Evolutionary conservation across 148 eudicot species (phyloP), one percentile per base, ranked within the genome.

Genomic region (Polygonum aviculare): DNA sequence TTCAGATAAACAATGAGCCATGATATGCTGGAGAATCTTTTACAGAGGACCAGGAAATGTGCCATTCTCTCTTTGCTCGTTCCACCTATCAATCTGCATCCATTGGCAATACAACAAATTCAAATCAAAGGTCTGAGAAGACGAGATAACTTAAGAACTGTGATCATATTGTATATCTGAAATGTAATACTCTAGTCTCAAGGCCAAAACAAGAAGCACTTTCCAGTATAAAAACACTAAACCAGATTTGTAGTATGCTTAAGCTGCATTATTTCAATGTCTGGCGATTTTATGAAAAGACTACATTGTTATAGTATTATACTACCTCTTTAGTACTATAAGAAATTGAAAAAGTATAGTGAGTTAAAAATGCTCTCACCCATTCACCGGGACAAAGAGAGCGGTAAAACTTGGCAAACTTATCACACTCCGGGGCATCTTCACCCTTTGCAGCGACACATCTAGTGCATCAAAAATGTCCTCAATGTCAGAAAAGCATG

Each of bases 331-430:
- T 8, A 18, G 5, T 8, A 57, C 3, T 33, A 7, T 4, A 59
- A 9, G 18, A 31, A 33, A 33, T 33, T 33, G 16, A 65, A 12
- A 31, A 33, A 11, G 18, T 31, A 62, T 35, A 19, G 5, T 44
- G 36, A 15, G 44, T 65, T 65, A 44, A 12, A 65, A 65, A 35
- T 14, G 72, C 72, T 60, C 86, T 81, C 75, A 87, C 90, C 90
- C 87, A 87, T 87, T 87, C 90, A 81, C 90, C 87, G 5, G 90
- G 90, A 79, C 87, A 87, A 59, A 87, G 87, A 74, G 90, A 76
- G 19, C 90, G 82, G 74, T 87, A 87, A 60, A 26, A 87, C 73
- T 87, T 87, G n/a, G 87, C 84, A 80, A 87, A 87, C 80, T 79
- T 87, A 72, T 87, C 83, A 74, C 90, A 87, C 83, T 87, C 87